Base-by-base conservation (phyloP, 2,329 filamentous ascomycete species). In the Cryphonectria parasitica region DNA sequence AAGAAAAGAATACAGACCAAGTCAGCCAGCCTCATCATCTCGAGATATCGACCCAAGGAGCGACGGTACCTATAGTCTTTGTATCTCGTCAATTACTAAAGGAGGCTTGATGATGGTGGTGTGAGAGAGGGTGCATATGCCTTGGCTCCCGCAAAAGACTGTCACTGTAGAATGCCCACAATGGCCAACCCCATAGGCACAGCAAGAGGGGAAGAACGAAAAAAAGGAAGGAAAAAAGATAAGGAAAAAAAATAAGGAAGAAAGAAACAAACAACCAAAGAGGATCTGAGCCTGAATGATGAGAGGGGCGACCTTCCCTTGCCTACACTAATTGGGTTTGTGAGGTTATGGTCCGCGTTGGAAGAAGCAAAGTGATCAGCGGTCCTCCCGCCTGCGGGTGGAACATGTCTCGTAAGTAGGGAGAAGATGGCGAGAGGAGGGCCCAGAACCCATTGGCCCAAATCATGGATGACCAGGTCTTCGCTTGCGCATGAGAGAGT, bases 321-420 rank as follows among this genome's bases (percentile, higher is more conserved):
- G 13, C 58, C 58, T 61, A 15, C 2, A 39, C 31, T 58, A 31
- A 58, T 15, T 58, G 8, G 45, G 45, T 19, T 22, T n/a, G 15
- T 19, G 31, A 25, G 56, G 28, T 22, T 17, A 34, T 61, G 31
- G 58, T 25, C 56, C 31, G n/a, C 6, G 56, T n/a, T 19, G 28
- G 58, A 36, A 61, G 31, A 61, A 39, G 58, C 19, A 61, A n/a
- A n/a, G 58, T 25, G 54, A 58, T 58, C 54, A 28, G 13, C 54
- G 25, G 54, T 13, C 54, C 15, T 31, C 25, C 54, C 25, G 54
- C 15, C 54, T 58, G 54, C 54, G 54, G 54, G 54, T 58, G 25
- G 54, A 58, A 58, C 54, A 58, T 58, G 54, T 58, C 54, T 58
- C 13, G 54, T 19, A 8, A 28, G 54, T 49, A 31, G 54, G 54